Evolutionary conservation across 768 basidiomycete genomes (phyloP), one percentile per base, ranked within the genome.

Genomic region (Kwoniella sp.): DNA sequence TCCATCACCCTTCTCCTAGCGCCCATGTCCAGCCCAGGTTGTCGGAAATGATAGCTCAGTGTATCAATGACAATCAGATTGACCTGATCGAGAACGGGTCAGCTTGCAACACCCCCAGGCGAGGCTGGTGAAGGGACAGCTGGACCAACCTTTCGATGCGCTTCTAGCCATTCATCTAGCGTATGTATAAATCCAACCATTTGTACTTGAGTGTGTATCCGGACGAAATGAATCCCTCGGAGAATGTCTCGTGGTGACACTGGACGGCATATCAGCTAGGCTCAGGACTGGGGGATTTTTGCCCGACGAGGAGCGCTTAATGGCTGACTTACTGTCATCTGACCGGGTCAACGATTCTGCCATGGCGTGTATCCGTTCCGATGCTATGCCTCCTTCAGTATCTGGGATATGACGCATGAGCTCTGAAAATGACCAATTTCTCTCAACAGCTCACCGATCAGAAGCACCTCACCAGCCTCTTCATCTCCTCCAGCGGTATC

Each of bases 21-120:
- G 12, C 26, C 55, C 37, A 66, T 54, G 17, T 76, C 75, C 27
- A 77, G 36, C 8, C 58, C 40, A 9, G 79, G 79, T 25, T 78
- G 74, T 2, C 79, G 64, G 54, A 80, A 76, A 55, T 78, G 77
- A 60, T 51, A 77, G 29, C 77, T 78, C 30, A 80, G 57, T 1
- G 74, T 77, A 57, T 80, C 79, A 37, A 80, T 71, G 21, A 77
- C 58, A 2, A 80, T 61, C n/a, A 80, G 70, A 53, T 71, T 68
- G 17, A 74, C 70, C 73, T 74, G 57, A n/a, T n/a, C 47, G 17
- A 33, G 33, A 19, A 10, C 10, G 25, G 1, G n/a, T 56, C 49
- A 22, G 6, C 2, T 13, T 22, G 8, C 6, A 17, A 21, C 49
- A 27, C 33, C n/a, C n/a, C n/a, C n/a, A n/a, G n/a, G n/a, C n/a